These are phyloP conservation scores for Agrocybe praecox DNA, from an alignment of 768 basidiomycete genomes.

Conservation along the genomic window DNA sequence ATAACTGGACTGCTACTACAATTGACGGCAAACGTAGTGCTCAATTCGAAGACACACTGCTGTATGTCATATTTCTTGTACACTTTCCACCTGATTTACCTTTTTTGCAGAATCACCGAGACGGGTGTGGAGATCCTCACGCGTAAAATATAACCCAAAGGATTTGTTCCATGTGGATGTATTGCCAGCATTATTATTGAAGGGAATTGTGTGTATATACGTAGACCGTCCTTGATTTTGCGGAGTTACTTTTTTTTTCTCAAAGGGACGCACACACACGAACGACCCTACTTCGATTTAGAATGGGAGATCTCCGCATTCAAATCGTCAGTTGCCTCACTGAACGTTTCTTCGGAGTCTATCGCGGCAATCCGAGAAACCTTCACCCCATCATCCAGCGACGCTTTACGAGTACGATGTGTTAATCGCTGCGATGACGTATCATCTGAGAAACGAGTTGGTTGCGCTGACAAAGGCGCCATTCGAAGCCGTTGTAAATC, in stretches of 20 bases:
- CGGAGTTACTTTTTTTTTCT: background rate
- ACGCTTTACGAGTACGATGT: slow-evolving; percentile 59
- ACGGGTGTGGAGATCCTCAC: slow-evolving; percentile 90
- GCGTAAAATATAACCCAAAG: background rate
- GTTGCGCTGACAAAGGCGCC: slow-evolving; percentile 23
- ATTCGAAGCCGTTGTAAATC: slow-evolving; percentile 72
- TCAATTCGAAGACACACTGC: slow-evolving; percentile 95
- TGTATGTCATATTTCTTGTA: slow-evolving; percentile 57
- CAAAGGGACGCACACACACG: background rate
- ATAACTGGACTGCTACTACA: slow-evolving; percentile 97
- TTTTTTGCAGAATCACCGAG: slow-evolving; percentile 76
- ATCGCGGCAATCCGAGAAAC: slow-evolving; percentile 66
- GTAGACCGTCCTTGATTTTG: background rate
- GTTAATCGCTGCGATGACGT: slow-evolving; percentile 44
- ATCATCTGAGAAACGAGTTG: slow-evolving; percentile 29
- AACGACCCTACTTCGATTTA: slow-evolving; percentile 17
- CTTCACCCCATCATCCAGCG: slow-evolving; percentile 64
- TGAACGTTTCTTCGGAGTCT: slow-evolving; percentile 59
- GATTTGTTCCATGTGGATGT: slow-evolving; percentile 1
- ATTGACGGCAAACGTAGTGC: slow-evolving; percentile 89
- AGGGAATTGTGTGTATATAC: background rate
- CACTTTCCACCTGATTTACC: background rate
- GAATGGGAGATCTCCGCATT: slow-evolving; percentile 61
- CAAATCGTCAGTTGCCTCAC: slow-evolving; percentile 63
- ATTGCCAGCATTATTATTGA: background rate